Evolutionary conservation across 208 protist species (phyloP).

Genomic region (Leishmania major): DNA sequence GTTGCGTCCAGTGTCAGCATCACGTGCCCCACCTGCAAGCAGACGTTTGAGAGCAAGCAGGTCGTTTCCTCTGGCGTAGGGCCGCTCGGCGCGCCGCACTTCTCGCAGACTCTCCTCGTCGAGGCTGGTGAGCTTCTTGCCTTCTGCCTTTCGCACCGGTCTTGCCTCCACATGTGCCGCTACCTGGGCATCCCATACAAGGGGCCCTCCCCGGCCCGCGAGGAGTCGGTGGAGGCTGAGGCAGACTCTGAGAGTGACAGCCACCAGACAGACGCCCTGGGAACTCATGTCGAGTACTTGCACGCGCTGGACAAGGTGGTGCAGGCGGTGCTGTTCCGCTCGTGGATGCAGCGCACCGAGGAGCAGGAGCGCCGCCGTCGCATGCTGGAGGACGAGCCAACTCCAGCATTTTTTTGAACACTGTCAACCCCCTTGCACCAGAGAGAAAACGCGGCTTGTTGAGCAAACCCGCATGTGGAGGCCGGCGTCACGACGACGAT

Average conservation of each 20-base stretch:
- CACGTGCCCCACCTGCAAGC: slow-evolving; percentile 57
- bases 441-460: background rate
- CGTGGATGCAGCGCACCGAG: slow-evolving; percentile 60
- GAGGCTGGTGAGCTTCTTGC: slow-evolving; percentile 66
- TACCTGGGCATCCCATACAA: slow-evolving; percentile 70
- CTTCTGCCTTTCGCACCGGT: slow-evolving; percentile 53
- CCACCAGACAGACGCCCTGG: slow-evolving; percentile 12
- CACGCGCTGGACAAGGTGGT: slow-evolving; percentile 81
- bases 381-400: slow-evolving; percentile 63
- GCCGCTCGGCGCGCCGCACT: slow-evolving; percentile 31
- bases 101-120: slow-evolving; percentile 49
- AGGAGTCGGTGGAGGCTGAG: slow-evolving; percentile 17
- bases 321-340: slow-evolving; percentile 61
- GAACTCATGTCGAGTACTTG: slow-evolving; percentile 53
- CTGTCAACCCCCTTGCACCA: background rate
- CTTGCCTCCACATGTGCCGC: slow-evolving; percentile 57
- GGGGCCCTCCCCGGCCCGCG: slow-evolving; percentile 23
- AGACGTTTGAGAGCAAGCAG: slow-evolving; percentile 51
- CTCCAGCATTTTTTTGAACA: slow-evolving; percentile 31
- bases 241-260: slow-evolving; percentile 21
- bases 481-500: background rate
- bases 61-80: slow-evolving; percentile 44
- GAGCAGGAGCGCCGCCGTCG: slow-evolving; percentile 57
- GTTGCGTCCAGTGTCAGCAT: slow-evolving; percentile 47
- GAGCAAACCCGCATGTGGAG: background rate